Conservation (phyloP, 176 grass and related monocot genomes). For the Bolboschoenus planiculmis region DNA sequence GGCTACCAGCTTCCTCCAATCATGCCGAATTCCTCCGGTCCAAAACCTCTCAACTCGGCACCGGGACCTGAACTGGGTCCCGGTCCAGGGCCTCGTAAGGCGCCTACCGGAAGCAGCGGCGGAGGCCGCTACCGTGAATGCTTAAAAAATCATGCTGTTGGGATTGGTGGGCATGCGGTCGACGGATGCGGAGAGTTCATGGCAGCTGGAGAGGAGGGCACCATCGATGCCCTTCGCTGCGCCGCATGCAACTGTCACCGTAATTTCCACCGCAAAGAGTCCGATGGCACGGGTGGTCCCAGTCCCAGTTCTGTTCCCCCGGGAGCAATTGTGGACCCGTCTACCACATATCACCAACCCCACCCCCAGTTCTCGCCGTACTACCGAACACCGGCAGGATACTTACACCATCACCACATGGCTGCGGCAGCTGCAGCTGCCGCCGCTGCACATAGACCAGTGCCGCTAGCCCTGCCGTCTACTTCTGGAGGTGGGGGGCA, state of each 20-base stretch:
- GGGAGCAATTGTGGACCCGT: constrained; percentile 28
- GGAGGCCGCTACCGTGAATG: constrained; percentile 60
- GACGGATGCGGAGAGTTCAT: constrained; percentile 95
- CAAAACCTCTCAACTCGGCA: not conserved
- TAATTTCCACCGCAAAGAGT: constrained; percentile 86
- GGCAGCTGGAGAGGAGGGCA: constrained; percentile 61
- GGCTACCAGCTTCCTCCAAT: constrained; percentile 33
- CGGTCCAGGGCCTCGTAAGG: constrained; percentile 5
- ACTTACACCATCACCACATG: constrained; percentile 61
- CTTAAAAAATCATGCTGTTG: constrained; percentile 88
- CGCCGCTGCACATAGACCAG: constrained; percentile 24
- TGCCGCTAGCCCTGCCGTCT: constrained; percentile 55
- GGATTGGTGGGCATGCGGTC: constrained; percentile 73
- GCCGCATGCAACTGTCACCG: constrained; percentile 80
- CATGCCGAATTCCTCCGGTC: not conserved
- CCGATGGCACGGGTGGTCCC: not conserved
- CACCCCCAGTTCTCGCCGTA: constrained; percentile 75
- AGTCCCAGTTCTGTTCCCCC: not conserved
- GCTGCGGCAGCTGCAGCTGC: constrained; percentile 31
- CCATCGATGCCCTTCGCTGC: constrained; percentile 70
- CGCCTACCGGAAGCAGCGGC: not conserved
- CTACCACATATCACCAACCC: constrained; percentile 43
- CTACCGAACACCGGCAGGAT: constrained; percentile 61
- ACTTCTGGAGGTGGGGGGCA: constrained; percentile 45
- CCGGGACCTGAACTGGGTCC: constrained; percentile 19